These are phyloP conservation scores for Alnus glutinosa DNA, from an alignment of 306 rosid species.

Conservation along the genomic window DNA sequence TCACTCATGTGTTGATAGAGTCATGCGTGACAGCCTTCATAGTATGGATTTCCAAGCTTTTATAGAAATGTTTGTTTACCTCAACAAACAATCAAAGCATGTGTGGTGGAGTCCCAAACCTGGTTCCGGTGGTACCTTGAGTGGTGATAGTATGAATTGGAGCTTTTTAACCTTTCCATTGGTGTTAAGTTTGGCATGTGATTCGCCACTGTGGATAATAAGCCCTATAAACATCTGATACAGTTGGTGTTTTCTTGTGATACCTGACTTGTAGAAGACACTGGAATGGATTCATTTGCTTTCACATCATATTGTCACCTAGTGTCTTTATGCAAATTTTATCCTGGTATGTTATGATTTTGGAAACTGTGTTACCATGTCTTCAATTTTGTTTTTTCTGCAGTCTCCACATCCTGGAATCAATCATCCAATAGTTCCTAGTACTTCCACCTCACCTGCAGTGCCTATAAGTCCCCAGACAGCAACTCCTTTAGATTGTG, in stretches of 20 bases:
- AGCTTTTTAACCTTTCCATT: background rate
- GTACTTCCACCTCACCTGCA: constrained; percentile 35
- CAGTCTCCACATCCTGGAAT: constrained; percentile 45
- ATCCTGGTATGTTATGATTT: background rate
- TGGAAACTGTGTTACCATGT: background rate
- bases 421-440: constrained; percentile 40
- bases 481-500: constrained; percentile 60
- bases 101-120: constrained; percentile 1
- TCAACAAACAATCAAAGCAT: constrained; percentile 14
- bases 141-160: constrained; percentile 15
- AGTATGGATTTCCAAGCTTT: constrained; percentile 17
- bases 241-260: constrained; percentile 20
- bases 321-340: background rate
- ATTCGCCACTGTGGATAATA: constrained; percentile 11
- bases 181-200: constrained; percentile 7
- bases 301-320: constrained; percentile 2
- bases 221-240: constrained; percentile 15
- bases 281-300: constrained; percentile 16
- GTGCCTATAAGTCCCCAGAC: constrained; percentile 38
- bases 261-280: background rate
- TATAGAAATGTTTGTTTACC: background rate
- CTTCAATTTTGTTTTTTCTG: constrained; percentile 17
- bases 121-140: constrained; percentile 4
- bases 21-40: background rate
- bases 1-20: constrained; percentile 7